Evolutionary conservation across 2,329 filamentous ascomycete genomes (phyloP), one percentile per base, ranked within the genome.

Genomic region (Apiospora malaysiana): DNA sequence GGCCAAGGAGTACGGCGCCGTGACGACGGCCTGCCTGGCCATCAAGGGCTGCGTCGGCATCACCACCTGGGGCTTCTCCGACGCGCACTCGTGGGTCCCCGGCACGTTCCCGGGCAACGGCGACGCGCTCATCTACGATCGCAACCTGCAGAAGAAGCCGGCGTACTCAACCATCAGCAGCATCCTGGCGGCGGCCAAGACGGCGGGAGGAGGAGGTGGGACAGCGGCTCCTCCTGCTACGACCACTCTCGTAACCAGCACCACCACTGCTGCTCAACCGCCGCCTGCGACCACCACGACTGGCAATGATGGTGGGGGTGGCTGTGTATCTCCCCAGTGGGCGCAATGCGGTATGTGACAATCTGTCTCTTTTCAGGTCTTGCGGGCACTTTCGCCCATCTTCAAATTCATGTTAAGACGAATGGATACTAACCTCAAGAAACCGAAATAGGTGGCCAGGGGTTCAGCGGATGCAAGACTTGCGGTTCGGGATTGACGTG

Each of bases 91-190:
- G 70, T 65, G 46, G 84, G 77, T 85, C 18, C 83, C 84, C 6
- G 74, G 74, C 49, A 78, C 80, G 5, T 85, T 84, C 74, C 72
- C 76, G 1, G 83, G 83, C 4, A 73, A 82, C 68, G 84, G 84
- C 9, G 81, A 78, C 42, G 81, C 84, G 0, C 78, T 81, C 59
- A 79, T 84, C 45, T 85, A 83, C 81, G 82, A 83, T 69, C 77
- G 81, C 9, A 79, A 83, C 74, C 82, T 83, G 66, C 78, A 76
- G 51, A 80, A 79, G 71, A 83, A 86, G 72, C 83, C 84, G 0
- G 84, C 84, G 3, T 85, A 83, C 46, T 73, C 79, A 67, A 77
- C 76, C 37, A 77, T 80, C 46, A 73, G 80, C 68, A 78, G 76
- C 37, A 78, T 80, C n/a, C 78, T 83, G 16, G 80, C 80, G 23